Base-by-base conservation (phyloP, 257 asterid species). In the Asclepias syriaca region DNA sequence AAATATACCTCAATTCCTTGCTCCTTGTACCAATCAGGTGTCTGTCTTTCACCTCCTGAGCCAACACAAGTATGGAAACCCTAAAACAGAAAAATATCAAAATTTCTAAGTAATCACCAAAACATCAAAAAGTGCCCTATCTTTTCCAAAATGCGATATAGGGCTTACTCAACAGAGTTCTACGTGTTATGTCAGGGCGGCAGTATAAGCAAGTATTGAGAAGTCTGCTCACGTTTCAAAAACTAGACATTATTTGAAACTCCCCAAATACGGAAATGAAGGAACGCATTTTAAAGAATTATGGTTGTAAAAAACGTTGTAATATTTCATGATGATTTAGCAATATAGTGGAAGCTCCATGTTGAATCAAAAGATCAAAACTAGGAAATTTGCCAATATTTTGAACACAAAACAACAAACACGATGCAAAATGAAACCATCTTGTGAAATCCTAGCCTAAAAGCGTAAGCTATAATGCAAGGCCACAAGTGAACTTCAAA, bases 61-160 rank as follows among this genome's bases (percentile, higher is more conserved):
- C 97, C 98, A 69, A 93, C 98, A 81, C 97, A 91, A 51, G 98
- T 93, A 79, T 93, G 98, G 84, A 93, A 93, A 50, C 98, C 98
- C 98, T 93, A 73, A 66, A 80, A 74, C 27, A 71, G 71, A 64
- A 78, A 66, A 75, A 34, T 53, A 48, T 22, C 50, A 1, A 24
- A 15, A 34, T 69, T 60, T 5, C 71, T 51, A 14, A 65, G 39
- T 61, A 21, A 37, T 53, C 10, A 19, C 8, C 46, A 18, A 5
- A 53, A 19, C 22, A 5, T 14, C 37, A 59, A 29, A 59, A 27
- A 13, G 37, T 59, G 66, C 66, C 34, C 8, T 58, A 12, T 58
- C 39, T 24, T 58, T 58, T 27, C 37, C 66, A 27, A 27, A 27
- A 10, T 8, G 22, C 11, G 13, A 57, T 8, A 56, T 56, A 22